Conservation (phyloP, 257 asterid genomes). For the Lavandula angustifolia region DNA sequence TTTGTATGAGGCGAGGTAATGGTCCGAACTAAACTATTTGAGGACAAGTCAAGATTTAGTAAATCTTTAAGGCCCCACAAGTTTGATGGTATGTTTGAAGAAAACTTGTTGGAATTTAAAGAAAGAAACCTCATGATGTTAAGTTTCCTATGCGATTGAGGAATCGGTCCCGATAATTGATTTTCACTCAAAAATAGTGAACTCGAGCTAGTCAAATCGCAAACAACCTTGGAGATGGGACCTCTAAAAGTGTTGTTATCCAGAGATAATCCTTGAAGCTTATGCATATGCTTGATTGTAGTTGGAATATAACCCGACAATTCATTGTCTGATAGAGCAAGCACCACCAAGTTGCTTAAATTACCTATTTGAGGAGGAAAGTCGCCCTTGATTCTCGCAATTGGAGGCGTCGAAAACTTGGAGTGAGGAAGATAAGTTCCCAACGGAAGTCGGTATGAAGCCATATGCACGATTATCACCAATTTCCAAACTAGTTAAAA, state of each 20-base stretch:
- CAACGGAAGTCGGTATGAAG: too few relatives aligned
- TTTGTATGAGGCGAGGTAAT: slow-evolving; percentile 14
- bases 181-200: background rate
- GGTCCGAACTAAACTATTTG: slow-evolving; percentile 20
- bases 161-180: slow-evolving; percentile 23
- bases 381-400: too few relatives aligned
- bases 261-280: slow-evolving; percentile 24
- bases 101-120: slow-evolving; percentile 26
- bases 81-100: slow-evolving; percentile 28
- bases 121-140: background rate
- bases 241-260: slow-evolving; percentile 5
- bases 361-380: too few relatives aligned
- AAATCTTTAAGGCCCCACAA: slow-evolving; percentile 30
- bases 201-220: slow-evolving; percentile 7
- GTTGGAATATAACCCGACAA: background rate
- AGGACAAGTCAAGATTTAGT: slow-evolving; percentile 8
- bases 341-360: too few relatives aligned
- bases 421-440: too few relatives aligned
- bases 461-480: too few relatives aligned
- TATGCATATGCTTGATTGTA: background rate
- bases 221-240: background rate
- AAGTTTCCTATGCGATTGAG: slow-evolving; percentile 31
- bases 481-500: too few relatives aligned
- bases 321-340: too few relatives aligned
- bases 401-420: too few relatives aligned